Evolutionary conservation across 805 yeast genomes (phyloP), one percentile per base, ranked within the genome.

Genomic region (Lachancea quebecensis): DNA sequence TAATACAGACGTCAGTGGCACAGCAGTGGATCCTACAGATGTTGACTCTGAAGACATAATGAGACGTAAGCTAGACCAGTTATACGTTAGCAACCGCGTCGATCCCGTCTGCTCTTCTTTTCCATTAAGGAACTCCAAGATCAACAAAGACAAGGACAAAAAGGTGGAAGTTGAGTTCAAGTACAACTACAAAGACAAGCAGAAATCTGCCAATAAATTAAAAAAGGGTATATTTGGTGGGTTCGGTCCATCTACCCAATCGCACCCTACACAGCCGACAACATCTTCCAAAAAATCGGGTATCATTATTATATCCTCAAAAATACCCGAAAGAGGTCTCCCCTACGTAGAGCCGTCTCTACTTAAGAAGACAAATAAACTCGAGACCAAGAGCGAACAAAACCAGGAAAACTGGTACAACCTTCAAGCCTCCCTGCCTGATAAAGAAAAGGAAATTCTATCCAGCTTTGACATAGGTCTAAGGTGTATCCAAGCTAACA

Each of bases 341-440:
- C 69, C 72, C 4, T 70, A 69, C 44, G 53, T 60, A 37, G 57
- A 69, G 6, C 73, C 73, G 21, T 54, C 68, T 1, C 50, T 70
- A 36, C 53, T 70, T 21, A 58, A 61, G 39, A 69, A 67, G 46
- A 59, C 67, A 2, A 70, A 70, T 46, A 61, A 52, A 31, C 56
- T 60, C 28, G 64, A 65, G 27, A 58, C 54, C 12, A 59, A 63
- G 46, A 67, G 59, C 39, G 56, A 55, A 25, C 57, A 59, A 27
- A 70, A 68, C 39, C 59, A 58, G 43, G 68, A 64, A 32, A 69
- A 69, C 49, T 60, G 66, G 62, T 47, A 57, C 25, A 50, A 55
- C 17, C 52, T 68, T 50, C 44, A 46, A 12, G 50, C 53, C 10
- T 46, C 56, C 4, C 50, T 67, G 16, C 55, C 67, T 1, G 62